Conservation (phyloP, 345 rosid species). For the Carallia brachiata region DNA sequence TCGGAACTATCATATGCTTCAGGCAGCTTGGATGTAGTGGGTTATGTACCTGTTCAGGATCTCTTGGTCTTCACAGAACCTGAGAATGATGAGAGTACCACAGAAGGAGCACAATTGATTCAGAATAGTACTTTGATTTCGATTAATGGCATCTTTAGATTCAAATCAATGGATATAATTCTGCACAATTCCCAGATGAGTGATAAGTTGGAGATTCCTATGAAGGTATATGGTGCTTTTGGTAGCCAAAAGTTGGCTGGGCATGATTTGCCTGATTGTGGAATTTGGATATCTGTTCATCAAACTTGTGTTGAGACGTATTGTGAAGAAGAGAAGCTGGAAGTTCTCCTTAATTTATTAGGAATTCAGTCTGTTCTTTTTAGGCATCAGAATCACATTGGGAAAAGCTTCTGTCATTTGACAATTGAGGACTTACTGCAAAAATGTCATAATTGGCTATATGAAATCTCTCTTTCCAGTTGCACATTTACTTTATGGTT, state of each 20-base stretch:
- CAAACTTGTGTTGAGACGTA: constrained; percentile 40
- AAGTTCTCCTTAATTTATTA: constrained; percentile 39
- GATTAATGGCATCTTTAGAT: constrained; percentile 47
- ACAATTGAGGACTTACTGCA: constrained; percentile 35
- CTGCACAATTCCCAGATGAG: constrained; percentile 49
- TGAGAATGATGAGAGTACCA: constrained; percentile 28
- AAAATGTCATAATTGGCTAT: constrained; percentile 50
- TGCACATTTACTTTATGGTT: constrained; percentile 45
- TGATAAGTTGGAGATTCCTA: constrained; percentile 27
- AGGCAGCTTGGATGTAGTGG: constrained; percentile 30
- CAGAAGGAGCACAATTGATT: constrained; percentile 32
- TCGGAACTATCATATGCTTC: constrained; percentile 46
- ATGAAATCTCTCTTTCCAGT: constrained; percentile 61
- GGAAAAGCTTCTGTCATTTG: constrained; percentile 44
- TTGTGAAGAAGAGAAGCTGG: constrained; percentile 52
- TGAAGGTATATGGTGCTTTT: constrained; percentile 35
- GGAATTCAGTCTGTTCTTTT: constrained; percentile 49
- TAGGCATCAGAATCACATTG: constrained; percentile 42
- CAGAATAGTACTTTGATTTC: constrained; percentile 31
- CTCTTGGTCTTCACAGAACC: constrained; percentile 36
- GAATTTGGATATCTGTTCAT: constrained; percentile 59
- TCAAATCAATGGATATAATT: constrained; percentile 55
- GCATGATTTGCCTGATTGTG: constrained; percentile 37
- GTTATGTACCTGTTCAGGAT: constrained; percentile 38
- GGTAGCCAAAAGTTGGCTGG: constrained; percentile 27